Conservation (phyloP, 352 stramenopile species). For the Globisporangium lucens region DNA sequence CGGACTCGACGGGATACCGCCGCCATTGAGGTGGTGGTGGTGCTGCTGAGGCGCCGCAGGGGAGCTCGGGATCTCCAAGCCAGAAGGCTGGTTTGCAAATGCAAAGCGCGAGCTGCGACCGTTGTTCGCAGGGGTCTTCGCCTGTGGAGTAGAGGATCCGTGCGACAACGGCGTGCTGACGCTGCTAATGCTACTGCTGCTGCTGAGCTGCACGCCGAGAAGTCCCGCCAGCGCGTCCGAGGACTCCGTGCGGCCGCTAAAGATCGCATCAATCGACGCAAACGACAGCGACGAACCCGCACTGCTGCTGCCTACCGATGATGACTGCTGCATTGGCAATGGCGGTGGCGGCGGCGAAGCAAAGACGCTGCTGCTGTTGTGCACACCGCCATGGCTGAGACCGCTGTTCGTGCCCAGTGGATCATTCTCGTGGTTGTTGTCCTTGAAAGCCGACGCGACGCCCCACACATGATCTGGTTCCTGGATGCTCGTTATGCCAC, state of each 20-base stretch:
- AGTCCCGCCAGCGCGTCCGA: slow-evolving; percentile 67
- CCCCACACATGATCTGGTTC: slow-evolving; percentile 29
- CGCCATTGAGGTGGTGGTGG: neutral
- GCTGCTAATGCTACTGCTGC: neutral
- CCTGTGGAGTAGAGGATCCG: slow-evolving; percentile 21
- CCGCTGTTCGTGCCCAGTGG: slow-evolving; percentile 4
- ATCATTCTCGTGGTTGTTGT: slow-evolving; percentile 13
- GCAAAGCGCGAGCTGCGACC: slow-evolving; percentile 71
- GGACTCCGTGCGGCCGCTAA: slow-evolving; percentile 70
- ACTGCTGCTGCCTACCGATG: slow-evolving; percentile 7
- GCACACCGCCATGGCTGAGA: neutral
- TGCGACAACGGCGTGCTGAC: slow-evolving; percentile 36
- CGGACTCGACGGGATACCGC: slow-evolving; percentile 16
- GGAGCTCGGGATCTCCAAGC: slow-evolving; percentile 13
- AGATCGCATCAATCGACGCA: slow-evolving; percentile 81
- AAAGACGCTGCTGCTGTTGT: slow-evolving; percentile 7
- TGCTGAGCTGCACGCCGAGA: slow-evolving; percentile 53
- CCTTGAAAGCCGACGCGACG: slow-evolving; percentile 7
- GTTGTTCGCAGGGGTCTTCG: slow-evolving; percentile 24
- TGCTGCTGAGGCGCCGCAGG: slow-evolving; percentile 3
- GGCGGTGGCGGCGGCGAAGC: slow-evolving; percentile 9
- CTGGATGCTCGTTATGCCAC: slow-evolving; percentile 17
- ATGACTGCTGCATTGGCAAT: slow-evolving; percentile 1
- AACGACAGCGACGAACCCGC: slow-evolving; percentile 54
- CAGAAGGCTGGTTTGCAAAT: slow-evolving; percentile 62